A percentile compares a stretch with the other conserved stretches of the same genome.
Conservation (phyloP, 371 early-diverging fungal genomes). For the Actinomortierella wolfii region DNA sequence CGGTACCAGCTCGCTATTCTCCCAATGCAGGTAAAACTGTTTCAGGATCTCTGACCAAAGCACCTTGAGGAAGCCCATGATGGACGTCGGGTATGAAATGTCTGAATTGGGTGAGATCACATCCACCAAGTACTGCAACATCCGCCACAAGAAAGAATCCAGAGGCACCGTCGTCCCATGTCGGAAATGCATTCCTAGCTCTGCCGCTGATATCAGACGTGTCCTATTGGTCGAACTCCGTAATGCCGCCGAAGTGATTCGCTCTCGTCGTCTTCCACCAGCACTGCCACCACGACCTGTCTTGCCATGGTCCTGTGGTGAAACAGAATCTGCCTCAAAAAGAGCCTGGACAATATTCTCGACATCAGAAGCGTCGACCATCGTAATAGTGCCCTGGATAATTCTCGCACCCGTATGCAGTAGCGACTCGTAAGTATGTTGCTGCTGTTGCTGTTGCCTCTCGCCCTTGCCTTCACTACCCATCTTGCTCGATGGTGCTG, state of each 20-base stretch:
- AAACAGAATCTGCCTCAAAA: slow-evolving; percentile 1
- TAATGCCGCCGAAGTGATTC: neutral
- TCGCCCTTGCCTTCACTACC: slow-evolving; percentile 3
- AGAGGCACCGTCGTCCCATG: slow-evolving; percentile 65
- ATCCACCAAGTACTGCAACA: slow-evolving; percentile 60
- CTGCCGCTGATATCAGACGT: slow-evolving; percentile 43
- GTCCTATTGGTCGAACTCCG: slow-evolving; percentile 4
- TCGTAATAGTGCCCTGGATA: slow-evolving; percentile 31
- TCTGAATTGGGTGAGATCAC: slow-evolving; percentile 53
- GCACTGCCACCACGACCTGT: no score
- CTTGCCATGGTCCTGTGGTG: neutral
- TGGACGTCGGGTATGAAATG: slow-evolving; percentile 47
- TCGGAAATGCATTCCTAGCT: slow-evolving; percentile 53
- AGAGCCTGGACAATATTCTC: slow-evolving; percentile 42
- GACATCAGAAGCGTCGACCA: slow-evolving; percentile 38
- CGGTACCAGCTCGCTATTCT: slow-evolving; percentile 62
- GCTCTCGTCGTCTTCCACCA: neutral
- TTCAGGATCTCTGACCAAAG: slow-evolving; percentile 71
- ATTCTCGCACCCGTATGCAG: slow-evolving; percentile 27
- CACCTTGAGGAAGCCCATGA: slow-evolving; percentile 66
- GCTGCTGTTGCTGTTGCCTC: slow-evolving; percentile 7
- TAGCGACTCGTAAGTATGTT: slow-evolving; percentile 18
- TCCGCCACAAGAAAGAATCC: slow-evolving; percentile 75
- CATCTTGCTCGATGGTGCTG: neutral
- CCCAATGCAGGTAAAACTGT: slow-evolving; percentile 73